Percentiles rank a stretch among this genome's conserved stretches.
Conservation (phyloP, 495 filamentous ascomycete genomes). For the Venustampulla echinocandica region DNA sequence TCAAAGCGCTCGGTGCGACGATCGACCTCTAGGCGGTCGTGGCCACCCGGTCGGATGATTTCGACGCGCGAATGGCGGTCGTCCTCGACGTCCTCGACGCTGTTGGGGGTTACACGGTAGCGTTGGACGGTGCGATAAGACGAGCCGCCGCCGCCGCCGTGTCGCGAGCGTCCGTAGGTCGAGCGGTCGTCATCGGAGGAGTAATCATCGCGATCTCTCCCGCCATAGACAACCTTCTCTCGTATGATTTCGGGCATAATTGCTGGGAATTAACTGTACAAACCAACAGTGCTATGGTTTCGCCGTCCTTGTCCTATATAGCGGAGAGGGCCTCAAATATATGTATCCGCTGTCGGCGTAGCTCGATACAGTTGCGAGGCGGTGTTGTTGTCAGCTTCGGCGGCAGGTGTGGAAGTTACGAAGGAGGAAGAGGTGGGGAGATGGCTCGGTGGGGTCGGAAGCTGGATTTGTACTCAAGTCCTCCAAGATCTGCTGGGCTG, state of each 20-base stretch:
- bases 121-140: constrained; percentile 42
- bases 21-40: constrained; percentile 35
- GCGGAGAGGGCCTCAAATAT: no score
- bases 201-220: constrained; percentile 29
- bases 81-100: constrained; percentile 35
- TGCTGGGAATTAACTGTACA: no score
- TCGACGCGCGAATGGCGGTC: constrained; percentile 38
- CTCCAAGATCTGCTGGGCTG: no score
- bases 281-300: no score
- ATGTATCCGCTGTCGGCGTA: no score
- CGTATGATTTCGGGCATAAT: constrained; percentile 12
- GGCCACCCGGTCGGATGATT: constrained; percentile 26
- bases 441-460: no score
- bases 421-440: no score
- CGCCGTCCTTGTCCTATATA: no score
- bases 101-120: constrained; percentile 41
- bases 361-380: no score
- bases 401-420: no score
- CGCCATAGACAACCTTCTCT: constrained; percentile 2
- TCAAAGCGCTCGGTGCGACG: constrained; percentile 29
- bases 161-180: not conserved
- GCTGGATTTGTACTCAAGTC: no score
- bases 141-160: constrained; percentile 1
- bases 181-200: constrained; percentile 39
- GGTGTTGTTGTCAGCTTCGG: no score